Base-by-base conservation (phyloP, 345 rosid genomes). In the Angophora floribunda region DNA sequence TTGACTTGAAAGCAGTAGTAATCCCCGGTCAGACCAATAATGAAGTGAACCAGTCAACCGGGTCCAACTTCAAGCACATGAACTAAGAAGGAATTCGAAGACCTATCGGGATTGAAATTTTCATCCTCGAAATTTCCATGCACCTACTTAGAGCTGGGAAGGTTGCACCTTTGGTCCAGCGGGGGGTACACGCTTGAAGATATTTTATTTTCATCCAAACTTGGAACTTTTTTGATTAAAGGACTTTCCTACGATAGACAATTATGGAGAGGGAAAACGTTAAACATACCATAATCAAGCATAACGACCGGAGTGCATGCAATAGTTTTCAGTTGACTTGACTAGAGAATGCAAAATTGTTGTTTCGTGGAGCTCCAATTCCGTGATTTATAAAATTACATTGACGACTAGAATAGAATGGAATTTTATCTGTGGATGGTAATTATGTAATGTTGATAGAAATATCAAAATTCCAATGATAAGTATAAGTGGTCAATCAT, bases 151-250 rank as follows among this genome's bases (percentile, higher is more conserved):
- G 21, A 14, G 15, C 15, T 1, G 6, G 3, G 78, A 16, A 30
- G 6, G 4, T 4, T 2, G 2, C 41, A 30, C 1, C 22, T 4
- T 16, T 4, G 44, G 44, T 65, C 44, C 78, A 65, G 2, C 7
- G 44, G 78, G 5, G 1, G 6, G 41, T 4, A 30, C 10, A 1
- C 9, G 10, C 0, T 1, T 3, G 2, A 28, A 65, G 6, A 65
- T 30, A 30, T 44, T 15, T 65, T 7, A 67, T 67, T 67, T 30
- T 30, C 41, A 2, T 30, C 3, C 1, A 2, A 67, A 2, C 6
- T 67, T 14, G 41, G 36, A 30, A 65, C 2, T 0, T 14, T n/a
- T 14, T 1, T 7, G 0, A 61, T 28, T 28, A 15, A 26, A 0
- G 7, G 67, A 0, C 7, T 59, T 59, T 59, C 2, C 13, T 1